Percentiles rank a stretch among this genome's conserved stretches.
Conservation (phyloP, 2,329 filamentous ascomycete species). For the Penicillium sp. region DNA sequence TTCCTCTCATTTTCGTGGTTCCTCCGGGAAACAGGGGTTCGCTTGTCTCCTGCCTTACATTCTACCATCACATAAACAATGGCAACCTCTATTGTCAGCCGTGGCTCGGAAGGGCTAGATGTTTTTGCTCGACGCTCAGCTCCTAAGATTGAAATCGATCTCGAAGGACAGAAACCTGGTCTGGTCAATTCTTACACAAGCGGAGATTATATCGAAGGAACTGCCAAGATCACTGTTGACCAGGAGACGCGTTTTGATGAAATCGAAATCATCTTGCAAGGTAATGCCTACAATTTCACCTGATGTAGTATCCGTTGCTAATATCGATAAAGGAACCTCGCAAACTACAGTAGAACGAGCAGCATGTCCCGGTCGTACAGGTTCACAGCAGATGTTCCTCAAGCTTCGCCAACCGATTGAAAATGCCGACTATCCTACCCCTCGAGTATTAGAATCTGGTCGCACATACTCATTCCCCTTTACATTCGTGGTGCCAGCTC, state of each 20-base stretch:
- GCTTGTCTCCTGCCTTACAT: not conserved
- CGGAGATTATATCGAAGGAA: conserved; percentile 57
- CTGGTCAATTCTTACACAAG: conserved; percentile 55
- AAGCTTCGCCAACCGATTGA: conserved; percentile 62
- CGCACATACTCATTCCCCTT: conserved; percentile 61
- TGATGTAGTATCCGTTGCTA: not conserved
- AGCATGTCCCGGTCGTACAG: conserved; percentile 54
- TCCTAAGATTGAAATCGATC: conserved; percentile 32
- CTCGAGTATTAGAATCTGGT: conserved; percentile 55
- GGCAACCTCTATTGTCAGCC: conserved; percentile 27
- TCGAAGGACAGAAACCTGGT: conserved; percentile 31
- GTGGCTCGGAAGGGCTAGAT: conserved; percentile 29
- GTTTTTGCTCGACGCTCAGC: conserved; percentile 27
- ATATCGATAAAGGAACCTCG: conserved; percentile 44
- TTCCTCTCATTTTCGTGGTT: too few species aligned
- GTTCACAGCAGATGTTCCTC: conserved; percentile 61
- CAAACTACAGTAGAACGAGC: conserved; percentile 57
- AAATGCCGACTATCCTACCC: conserved; percentile 53
- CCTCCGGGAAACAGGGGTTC: not conserved
- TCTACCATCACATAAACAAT: not conserved
- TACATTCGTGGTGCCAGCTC: conserved; percentile 62
- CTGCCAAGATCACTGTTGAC: conserved; percentile 50
- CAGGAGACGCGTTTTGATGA: conserved; percentile 58
- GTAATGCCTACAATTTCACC: conserved; percentile 29
- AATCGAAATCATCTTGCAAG: conserved; percentile 59